Base-by-base conservation (phyloP, 495 filamentous ascomycete species). In the Neurospora sp. region DNA sequence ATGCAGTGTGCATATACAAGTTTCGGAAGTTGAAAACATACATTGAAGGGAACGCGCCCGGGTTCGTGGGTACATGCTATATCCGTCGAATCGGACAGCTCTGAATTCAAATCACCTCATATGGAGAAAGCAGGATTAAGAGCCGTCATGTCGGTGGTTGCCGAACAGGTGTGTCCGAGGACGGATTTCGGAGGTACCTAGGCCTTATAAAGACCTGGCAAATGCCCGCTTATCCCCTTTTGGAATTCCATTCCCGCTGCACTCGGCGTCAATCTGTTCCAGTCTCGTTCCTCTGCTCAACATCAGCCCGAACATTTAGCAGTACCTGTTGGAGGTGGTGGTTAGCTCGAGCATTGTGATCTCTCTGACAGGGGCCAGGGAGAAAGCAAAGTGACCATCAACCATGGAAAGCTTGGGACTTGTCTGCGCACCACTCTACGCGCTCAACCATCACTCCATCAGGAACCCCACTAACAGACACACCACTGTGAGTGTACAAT, bases 271-370 rank as follows among this genome's bases (percentile, higher is more conserved):
- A 41, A 41, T 41, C 40, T 41, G 16, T 8, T 44, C 18, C 14
- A 44, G 41, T 39, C 74, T 78, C 77, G 78, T 77, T 80, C 70
- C 74, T 82, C 80, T 81, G 75, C 81, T 80, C 78, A 83, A 77
- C 80, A 84, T 85, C 83, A 82, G 74, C 83, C 83, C 83, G 83
- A 83, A 77, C 71, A n/a, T n/a, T n/a, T n/a, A n/a, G n/a, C n/a
- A n/a, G n/a, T n/a, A n/a, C n/a, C n/a, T 44, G 41, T 44, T 44
- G 41, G 41, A 42, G 14, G 41, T 18, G 14, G 41, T 18, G 16
- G 16, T 18, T 18, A 44, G 16, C 41, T 18, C 3, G 41, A 44
- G 41, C 16, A 44, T 44, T 18, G 14, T 42, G 41, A 44, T 7
- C 14, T 44, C 41, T 44, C 41, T 8, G 41, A 44, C 41, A 44